These are phyloP conservation scores for Theobroma grandiflorum DNA, from an alignment of 441 rosid genomes.

Conservation along the genomic window DNA sequence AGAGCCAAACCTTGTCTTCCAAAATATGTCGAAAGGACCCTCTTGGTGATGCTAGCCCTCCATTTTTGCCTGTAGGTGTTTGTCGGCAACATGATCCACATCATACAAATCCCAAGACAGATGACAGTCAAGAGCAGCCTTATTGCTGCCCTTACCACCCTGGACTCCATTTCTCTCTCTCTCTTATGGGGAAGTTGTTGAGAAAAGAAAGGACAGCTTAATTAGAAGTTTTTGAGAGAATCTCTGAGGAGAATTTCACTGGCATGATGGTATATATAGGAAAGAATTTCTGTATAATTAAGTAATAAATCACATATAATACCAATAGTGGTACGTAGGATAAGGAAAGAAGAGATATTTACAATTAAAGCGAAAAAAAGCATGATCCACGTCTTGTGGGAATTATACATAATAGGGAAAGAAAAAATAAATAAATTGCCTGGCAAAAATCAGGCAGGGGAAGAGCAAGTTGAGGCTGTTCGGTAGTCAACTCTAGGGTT, in stretches of 20 bases:
- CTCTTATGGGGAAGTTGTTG: not conserved
- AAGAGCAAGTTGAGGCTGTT: not conserved
- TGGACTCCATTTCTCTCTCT: conserved; percentile 8
- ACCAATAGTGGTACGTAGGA: not conserved
- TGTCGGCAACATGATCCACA: conserved; percentile 61
- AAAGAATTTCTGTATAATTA: not conserved
- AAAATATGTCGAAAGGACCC: conserved; percentile 17
- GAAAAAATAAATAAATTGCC: not conserved
- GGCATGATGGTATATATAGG: conserved; percentile 18
- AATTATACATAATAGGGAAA: not conserved
- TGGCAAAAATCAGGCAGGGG: not conserved
- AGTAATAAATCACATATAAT: not conserved
- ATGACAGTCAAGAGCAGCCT: conserved; percentile 39
- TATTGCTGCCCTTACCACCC: conserved; percentile 21
- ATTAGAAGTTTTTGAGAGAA: not conserved
- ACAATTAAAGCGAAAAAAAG: not conserved
- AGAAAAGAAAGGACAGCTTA: not conserved
- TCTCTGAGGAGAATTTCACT: conserved; percentile 8
- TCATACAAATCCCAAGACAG: conserved; percentile 51
- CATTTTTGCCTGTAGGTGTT: conserved; percentile 30
- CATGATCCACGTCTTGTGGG: conserved; percentile 22
- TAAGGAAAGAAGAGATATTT: not conserved
- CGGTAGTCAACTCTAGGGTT: conserved; percentile 15
- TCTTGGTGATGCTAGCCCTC: conserved; percentile 32
- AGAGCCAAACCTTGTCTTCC: conserved; percentile 20